phyloP scores from a whole-genome alignment of 352 stramenopile genomes.

The Blastocystis sp. region DNA sequence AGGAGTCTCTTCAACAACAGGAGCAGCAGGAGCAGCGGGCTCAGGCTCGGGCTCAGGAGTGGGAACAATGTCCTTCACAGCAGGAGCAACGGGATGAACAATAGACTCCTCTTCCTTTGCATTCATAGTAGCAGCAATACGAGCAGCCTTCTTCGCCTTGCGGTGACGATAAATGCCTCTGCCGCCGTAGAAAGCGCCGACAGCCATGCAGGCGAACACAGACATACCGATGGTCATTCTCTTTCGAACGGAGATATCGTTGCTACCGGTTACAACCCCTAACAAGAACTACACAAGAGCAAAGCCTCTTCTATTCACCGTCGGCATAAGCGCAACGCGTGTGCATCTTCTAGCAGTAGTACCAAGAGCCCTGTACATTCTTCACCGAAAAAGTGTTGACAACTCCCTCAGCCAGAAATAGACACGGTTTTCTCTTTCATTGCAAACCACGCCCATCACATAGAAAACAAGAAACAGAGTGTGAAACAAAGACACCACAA shows the following conservation, averaged over 20 bases:
- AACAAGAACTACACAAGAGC: conserved; percentile 49
- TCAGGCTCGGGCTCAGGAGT: not conserved
- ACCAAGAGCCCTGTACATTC: conserved; percentile 47
- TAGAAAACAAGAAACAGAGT: too few species aligned
- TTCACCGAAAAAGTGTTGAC: not conserved
- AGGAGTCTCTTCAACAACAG: not conserved
- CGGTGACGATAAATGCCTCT: conserved; percentile 47
- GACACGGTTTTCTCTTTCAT: too few species aligned
- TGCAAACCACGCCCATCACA: too few species aligned
- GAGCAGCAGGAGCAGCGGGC: not conserved
- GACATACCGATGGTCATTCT: conserved; percentile 62
- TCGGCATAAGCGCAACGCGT: conserved; percentile 1
- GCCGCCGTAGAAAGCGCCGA: conserved; percentile 7
- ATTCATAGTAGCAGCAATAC: not conserved
- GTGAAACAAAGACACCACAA: too few species aligned
- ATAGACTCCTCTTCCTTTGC: not conserved
- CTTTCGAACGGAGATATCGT: conserved; percentile 65
- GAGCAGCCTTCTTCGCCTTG: conserved; percentile 52
- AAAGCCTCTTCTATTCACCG: conserved; percentile 40
- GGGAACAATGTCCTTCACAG: not conserved
- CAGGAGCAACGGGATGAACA: not conserved
- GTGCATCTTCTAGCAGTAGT: conserved; percentile 34
- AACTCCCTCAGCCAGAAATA: too few species aligned
- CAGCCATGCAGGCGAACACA: conserved; percentile 37
- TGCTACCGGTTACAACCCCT: conserved; percentile 9